Percentiles rank a stretch among this genome's conserved stretches.
phyloP scores from a whole-genome alignment of 1,284 basidiomycete genomes.

The Papiliotrema nemorosa region DNA sequence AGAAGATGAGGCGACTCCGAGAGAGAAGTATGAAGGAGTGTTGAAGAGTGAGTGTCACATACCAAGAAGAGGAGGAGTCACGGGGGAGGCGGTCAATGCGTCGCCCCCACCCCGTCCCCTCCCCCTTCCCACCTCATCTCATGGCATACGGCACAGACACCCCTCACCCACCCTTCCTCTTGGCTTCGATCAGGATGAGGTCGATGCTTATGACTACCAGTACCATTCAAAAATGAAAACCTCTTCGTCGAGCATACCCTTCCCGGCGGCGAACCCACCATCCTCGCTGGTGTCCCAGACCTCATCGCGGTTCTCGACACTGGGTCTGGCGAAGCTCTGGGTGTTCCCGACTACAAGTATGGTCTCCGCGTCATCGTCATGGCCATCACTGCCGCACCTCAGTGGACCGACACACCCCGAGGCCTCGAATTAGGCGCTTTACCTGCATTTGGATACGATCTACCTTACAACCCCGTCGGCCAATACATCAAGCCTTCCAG shows the following conservation, averaged over 20 bases:
- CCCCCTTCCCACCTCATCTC: too few species aligned
- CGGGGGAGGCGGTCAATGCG: too few species aligned
- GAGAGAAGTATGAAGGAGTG: slow-evolving; percentile 18
- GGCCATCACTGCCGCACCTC: slow-evolving; percentile 58
- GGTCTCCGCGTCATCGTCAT: slow-evolving; percentile 59
- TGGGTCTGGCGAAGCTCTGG: slow-evolving; percentile 57
- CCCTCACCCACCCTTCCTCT: too few species aligned
- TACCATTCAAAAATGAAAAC: slow-evolving; percentile 63
- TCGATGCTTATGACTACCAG: slow-evolving; percentile 27
- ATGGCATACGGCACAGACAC: too few species aligned
- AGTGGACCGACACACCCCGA: slow-evolving; percentile 56
- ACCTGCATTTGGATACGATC: slow-evolving; percentile 30
- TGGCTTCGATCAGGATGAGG: neutral
- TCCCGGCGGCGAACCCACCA: slow-evolving; percentile 40
- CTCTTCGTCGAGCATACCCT: slow-evolving; percentile 53
- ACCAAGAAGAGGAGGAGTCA: too few species aligned
- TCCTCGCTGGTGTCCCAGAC: slow-evolving; percentile 58
- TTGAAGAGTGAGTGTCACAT: slow-evolving; percentile 21
- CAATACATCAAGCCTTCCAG: slow-evolving; percentile 41
- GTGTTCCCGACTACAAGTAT: slow-evolving; percentile 56
- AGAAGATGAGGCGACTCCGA: slow-evolving; percentile 23
- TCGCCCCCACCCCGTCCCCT: too few species aligned
- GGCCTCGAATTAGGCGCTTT: slow-evolving; percentile 51
- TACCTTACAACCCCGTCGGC: slow-evolving; percentile 40
- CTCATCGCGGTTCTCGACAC: slow-evolving; percentile 59